phyloP scores from a whole-genome alignment of 2,329 filamentous ascomycete species.

The Trichoderma sp. region DNA sequence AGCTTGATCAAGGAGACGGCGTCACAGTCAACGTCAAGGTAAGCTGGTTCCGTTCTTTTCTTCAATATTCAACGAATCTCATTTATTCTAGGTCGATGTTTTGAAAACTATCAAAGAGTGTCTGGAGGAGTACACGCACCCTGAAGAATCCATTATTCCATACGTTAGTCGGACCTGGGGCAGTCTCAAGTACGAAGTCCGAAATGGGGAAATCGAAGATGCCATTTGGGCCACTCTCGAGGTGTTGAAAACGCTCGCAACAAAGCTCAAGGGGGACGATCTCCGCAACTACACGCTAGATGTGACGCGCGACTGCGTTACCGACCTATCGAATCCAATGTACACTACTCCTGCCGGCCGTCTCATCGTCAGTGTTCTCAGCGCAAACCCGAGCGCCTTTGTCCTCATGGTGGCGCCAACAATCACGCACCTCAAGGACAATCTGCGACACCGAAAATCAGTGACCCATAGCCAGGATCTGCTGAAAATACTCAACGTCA shows the following conservation, averaged over 20 bases:
- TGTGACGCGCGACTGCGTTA: slow-evolving; percentile 51
- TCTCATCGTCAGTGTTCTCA: slow-evolving; percentile 50
- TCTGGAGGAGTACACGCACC: slow-evolving; percentile 46
- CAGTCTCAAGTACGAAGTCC: slow-evolving; percentile 61
- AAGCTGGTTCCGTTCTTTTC: background rate
- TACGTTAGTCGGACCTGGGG: slow-evolving; percentile 53
- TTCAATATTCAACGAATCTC: background rate
- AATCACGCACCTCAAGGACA: slow-evolving; percentile 49
- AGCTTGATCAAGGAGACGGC: slow-evolving; percentile 57
- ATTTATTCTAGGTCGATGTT: slow-evolving; percentile 46
- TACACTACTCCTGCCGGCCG: slow-evolving; percentile 53
- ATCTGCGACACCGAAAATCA: slow-evolving; percentile 50
- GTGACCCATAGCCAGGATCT: slow-evolving; percentile 50
- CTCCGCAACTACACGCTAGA: slow-evolving; percentile 46
- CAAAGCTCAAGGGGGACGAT: slow-evolving; percentile 42
- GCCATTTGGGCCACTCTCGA: slow-evolving; percentile 55
- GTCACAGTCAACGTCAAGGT: slow-evolving; percentile 58
- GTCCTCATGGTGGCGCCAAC: slow-evolving; percentile 44
- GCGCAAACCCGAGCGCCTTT: slow-evolving; percentile 48
- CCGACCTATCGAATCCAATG: slow-evolving; percentile 51
- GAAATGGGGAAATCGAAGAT: slow-evolving; percentile 58
- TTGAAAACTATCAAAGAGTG: slow-evolving; percentile 54
- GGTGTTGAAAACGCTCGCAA: slow-evolving; percentile 50
- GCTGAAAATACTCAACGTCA: slow-evolving; percentile 48
- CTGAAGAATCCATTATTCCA: slow-evolving; percentile 46